Base-by-base conservation (phyloP, 148 eudicot species). In the Rhododendron ferrugineum region DNA sequence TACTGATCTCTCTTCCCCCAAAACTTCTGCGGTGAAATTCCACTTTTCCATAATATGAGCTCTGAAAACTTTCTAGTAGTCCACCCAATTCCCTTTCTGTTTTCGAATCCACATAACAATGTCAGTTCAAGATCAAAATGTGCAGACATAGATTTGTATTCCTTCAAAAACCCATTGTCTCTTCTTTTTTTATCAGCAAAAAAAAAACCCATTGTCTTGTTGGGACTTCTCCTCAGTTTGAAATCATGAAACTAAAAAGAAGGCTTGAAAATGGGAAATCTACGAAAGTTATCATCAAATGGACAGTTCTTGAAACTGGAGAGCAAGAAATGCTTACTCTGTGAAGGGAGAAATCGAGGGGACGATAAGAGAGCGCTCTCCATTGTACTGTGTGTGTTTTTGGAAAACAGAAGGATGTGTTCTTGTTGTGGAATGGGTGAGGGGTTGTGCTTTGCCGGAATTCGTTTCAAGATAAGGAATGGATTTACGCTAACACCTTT, bases 291-390 rank as follows among this genome's bases (percentile, higher is more conserved):
- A 58, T 42, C 75, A 70, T 30, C 37, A 70, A 30, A 70, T 77
- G 80, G 52, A 76, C 13, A 13, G 76, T 42, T 20, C 16, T 40
- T 70, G 76, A 73, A 74, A 60, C 30, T 10, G 58, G 36, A 37
- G 60, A 64, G 77, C 36, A 76, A 34, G 37, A 72, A 34, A 76
- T 76, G 68, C 90, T 91, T 92, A 96, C 96, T 87, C 6, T 90
- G 90, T 54, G 90, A 79, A 85, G 89, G 89, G 49, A 86, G 86
- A 87, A 88, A 87, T 46, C 90, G 88, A 66, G 92, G 85, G 83
- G 91, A 78, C 37, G 93, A 93, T 82, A 94, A 85, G 54, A 93
- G 90, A 77, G 93, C 86, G 85, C 88, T 90, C 84, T 92, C 94
- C 98, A 94, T 96, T 81, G 82, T 74, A 36, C 56, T 18, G 13